These are phyloP conservation scores for Pichia exigua DNA, from an alignment of 805 yeast species.

Conservation along the genomic window DNA sequence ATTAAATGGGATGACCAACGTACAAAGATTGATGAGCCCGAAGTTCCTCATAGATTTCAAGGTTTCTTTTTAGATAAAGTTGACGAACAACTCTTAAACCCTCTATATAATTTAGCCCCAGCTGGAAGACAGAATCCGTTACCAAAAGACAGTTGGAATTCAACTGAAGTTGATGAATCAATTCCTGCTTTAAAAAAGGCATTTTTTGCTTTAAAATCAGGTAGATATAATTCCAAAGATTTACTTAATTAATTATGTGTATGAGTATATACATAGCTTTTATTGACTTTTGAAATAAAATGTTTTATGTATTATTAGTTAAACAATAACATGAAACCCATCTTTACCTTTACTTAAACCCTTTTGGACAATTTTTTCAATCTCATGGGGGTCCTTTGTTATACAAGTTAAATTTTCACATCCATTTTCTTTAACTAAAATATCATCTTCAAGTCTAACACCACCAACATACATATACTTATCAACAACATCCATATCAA, in stretches of 20 bases:
- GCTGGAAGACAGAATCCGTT: conserved; percentile 14
- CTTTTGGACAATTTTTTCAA: conserved; percentile 62
- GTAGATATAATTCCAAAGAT: conserved; percentile 6
- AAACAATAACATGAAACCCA: conserved; percentile 47
- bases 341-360: conserved; percentile 51
- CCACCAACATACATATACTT: conserved; percentile 92
- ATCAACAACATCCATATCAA: conserved; percentile 58
- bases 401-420: conserved; percentile 74
- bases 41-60: conserved; percentile 13
- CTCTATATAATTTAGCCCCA: conserved; percentile 14
- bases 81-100: conserved; percentile 12
- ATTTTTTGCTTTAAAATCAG: conserved; percentile 7
- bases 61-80: conserved; percentile 12
- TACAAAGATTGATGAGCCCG: conserved; percentile 11
- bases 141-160: conserved; percentile 1
- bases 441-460: conserved; percentile 92
- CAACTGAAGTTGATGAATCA: conserved; percentile 11
- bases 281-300: not conserved
- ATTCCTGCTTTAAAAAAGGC: conserved; percentile 9
- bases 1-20: conserved; percentile 21
- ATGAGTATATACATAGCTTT: not conserved
- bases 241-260: not conserved
- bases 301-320: not conserved
- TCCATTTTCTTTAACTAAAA: conserved; percentile 69
- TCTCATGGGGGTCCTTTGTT: conserved; percentile 80